A percentile compares a stretch with the other conserved stretches of the same genome.
Conservation (phyloP, 208 protist species). For the Phytomonas sp. region DNA sequence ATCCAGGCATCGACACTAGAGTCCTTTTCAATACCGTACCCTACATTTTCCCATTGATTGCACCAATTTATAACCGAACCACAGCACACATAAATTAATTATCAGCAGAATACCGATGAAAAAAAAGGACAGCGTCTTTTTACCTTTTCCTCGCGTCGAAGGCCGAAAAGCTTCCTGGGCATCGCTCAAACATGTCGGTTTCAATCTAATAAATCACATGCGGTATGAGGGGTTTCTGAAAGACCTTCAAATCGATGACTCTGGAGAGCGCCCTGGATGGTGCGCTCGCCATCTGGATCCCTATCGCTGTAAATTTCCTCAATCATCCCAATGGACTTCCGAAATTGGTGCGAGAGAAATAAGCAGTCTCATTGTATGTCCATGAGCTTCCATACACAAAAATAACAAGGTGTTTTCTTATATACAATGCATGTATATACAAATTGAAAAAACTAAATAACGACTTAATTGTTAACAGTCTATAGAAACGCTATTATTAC, state of each 20-base stretch:
- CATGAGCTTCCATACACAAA: background rate
- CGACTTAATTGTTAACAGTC: background rate
- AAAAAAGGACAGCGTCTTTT: background rate
- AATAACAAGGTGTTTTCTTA: background rate
- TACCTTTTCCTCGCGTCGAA: background rate
- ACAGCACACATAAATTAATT: background rate
- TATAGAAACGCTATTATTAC: background rate
- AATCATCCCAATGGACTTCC: background rate
- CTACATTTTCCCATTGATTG: background rate
- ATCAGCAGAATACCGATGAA: background rate
- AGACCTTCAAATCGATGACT: background rate
- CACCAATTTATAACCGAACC: background rate
- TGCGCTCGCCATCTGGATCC: no score
- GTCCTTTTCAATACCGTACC: background rate
- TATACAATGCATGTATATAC: background rate
- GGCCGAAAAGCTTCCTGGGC: background rate
- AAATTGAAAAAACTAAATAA: background rate
- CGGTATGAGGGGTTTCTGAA: background rate
- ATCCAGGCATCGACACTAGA: background rate
- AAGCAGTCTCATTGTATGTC: background rate
- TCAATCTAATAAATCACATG: background rate
- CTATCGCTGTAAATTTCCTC: background rate
- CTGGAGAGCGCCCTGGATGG: background rate
- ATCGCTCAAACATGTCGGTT: background rate
- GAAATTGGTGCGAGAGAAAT: background rate